Conservation (phyloP, 1,139 yeast species). For the Nematodospora anomalae region DNA sequence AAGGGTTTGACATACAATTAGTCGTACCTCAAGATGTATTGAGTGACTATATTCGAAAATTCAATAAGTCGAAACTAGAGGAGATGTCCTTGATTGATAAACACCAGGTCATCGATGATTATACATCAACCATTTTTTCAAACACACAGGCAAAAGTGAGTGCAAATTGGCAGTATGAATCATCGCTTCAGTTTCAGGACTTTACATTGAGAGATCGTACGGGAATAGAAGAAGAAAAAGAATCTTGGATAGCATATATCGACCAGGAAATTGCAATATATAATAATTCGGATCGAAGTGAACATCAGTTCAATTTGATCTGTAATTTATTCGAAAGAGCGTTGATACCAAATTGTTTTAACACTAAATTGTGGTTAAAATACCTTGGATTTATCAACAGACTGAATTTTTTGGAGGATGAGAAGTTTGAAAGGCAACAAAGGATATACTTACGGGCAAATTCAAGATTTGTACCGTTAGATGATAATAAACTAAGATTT, state of each 20-base stretch:
- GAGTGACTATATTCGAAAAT: constrained; percentile 22
- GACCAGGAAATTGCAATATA: constrained; percentile 36
- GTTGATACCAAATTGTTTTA: constrained; percentile 55
- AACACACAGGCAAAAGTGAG: constrained; percentile 52
- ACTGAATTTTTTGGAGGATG: constrained; percentile 15
- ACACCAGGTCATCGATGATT: constrained; percentile 43
- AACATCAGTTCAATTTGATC: constrained; percentile 14
- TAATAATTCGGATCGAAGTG: constrained; percentile 1
- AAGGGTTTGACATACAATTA: constrained; percentile 33
- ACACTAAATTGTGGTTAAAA: constrained; percentile 55
- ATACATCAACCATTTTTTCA: constrained; percentile 41
- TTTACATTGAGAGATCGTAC: constrained; percentile 35
- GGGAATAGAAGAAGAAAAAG: constrained; percentile 32
- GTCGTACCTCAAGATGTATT: constrained; percentile 27
- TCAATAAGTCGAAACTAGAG: constrained; percentile 21
- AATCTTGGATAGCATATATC: constrained; percentile 55
- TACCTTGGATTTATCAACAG: constrained; percentile 46
- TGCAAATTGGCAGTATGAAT: constrained; percentile 63
- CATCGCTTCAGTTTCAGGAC: constrained; percentile 42
- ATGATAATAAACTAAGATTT: constrained; percentile 36
- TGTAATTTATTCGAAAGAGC: constrained; percentile 58
- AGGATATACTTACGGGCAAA: constrained; percentile 43
- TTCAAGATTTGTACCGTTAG: constrained; percentile 46
- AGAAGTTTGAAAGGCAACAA: constrained; percentile 25
- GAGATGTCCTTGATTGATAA: constrained; percentile 32